These are phyloP conservation scores for Pythium angustatum DNA, from an alignment of 352 stramenopile species.

Conservation along the genomic window DNA sequence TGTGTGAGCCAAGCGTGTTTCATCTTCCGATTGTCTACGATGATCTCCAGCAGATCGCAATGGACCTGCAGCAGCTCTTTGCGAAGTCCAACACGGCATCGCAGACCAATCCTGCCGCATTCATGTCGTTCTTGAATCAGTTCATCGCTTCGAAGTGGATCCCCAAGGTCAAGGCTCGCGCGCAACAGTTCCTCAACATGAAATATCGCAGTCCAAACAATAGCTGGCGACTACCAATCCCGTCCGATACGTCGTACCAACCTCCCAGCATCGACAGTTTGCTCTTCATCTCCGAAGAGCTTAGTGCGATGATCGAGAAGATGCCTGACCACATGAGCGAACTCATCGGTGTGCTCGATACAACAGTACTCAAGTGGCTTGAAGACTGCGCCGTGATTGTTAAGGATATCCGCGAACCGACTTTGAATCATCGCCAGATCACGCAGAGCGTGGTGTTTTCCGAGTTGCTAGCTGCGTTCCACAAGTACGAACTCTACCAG, in stretches of 20 bases:
- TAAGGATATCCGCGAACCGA: slow-evolving; percentile 76
- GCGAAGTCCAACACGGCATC: not conserved
- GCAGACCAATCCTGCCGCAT: slow-evolving; percentile 34
- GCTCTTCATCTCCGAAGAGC: slow-evolving; percentile 64
- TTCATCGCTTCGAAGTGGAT: slow-evolving; percentile 80
- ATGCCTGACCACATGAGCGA: slow-evolving; percentile 66
- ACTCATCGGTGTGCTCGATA: slow-evolving; percentile 64
- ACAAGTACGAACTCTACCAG: slow-evolving; percentile 71
- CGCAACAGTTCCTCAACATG: slow-evolving; percentile 59
- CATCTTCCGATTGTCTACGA: slow-evolving; percentile 75
- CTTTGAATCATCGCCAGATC: slow-evolving; percentile 65
- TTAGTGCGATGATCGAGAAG: slow-evolving; percentile 68
- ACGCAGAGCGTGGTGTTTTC: slow-evolving; percentile 58
- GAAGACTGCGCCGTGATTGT: slow-evolving; percentile 71
- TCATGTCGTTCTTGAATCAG: slow-evolving; percentile 56
- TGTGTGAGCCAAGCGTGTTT: slow-evolving; percentile 77
- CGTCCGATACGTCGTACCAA: slow-evolving; percentile 75
- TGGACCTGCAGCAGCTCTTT: slow-evolving; percentile 59
- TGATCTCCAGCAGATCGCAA: slow-evolving; percentile 62
- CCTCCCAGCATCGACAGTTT: slow-evolving; percentile 76
- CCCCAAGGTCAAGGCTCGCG: slow-evolving; percentile 69
- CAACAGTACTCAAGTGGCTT: slow-evolving; percentile 65
- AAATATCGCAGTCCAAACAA: slow-evolving; percentile 52
- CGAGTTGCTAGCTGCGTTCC: slow-evolving; percentile 59
- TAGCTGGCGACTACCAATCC: slow-evolving; percentile 53